Percentiles rank a stretch among this genome's conserved stretches.
Evolutionary conservation across 306 rosid species (phyloP).

Genomic region (Purshia tridentata): DNA sequence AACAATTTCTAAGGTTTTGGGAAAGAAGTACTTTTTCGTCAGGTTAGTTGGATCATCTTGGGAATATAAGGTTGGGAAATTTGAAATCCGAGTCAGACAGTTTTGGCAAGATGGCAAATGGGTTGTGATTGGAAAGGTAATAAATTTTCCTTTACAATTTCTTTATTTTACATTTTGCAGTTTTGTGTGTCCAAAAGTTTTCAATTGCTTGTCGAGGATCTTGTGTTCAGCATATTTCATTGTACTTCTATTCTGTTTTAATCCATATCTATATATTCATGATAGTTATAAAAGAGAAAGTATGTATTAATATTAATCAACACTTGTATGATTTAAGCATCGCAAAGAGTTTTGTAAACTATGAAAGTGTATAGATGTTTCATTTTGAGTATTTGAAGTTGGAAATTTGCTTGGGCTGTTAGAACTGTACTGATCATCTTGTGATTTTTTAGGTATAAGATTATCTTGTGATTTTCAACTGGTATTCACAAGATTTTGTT

Average conservation of each 20-base stretch:
- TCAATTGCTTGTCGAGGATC: background rate
- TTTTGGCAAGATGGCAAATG: slow-evolving; percentile 79
- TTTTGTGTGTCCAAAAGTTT: background rate
- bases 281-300: background rate
- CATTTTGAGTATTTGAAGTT: slow-evolving; percentile 9
- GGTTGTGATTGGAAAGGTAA: slow-evolving; percentile 83
- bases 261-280: background rate
- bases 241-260: background rate
- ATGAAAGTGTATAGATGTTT: background rate
- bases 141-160: slow-evolving; percentile 5
- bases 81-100: slow-evolving; percentile 69
- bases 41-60: slow-evolving; percentile 79
- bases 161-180: slow-evolving; percentile 13
- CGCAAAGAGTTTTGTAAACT: slow-evolving; percentile 2
- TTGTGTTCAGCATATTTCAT: background rate
- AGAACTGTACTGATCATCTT: background rate
- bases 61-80: slow-evolving; percentile 65
- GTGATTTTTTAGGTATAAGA: background rate
- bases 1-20: slow-evolving; percentile 65
- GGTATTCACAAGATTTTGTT: background rate
- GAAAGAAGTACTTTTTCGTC: slow-evolving; percentile 49
- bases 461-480: background rate
- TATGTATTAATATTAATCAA: background rate
- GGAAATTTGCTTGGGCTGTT: background rate
- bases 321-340: background rate